These are phyloP conservation scores for Scytalidium sp. DNA, from an alignment of 2,329 filamentous ascomycete species.

Conservation along the genomic window DNA sequence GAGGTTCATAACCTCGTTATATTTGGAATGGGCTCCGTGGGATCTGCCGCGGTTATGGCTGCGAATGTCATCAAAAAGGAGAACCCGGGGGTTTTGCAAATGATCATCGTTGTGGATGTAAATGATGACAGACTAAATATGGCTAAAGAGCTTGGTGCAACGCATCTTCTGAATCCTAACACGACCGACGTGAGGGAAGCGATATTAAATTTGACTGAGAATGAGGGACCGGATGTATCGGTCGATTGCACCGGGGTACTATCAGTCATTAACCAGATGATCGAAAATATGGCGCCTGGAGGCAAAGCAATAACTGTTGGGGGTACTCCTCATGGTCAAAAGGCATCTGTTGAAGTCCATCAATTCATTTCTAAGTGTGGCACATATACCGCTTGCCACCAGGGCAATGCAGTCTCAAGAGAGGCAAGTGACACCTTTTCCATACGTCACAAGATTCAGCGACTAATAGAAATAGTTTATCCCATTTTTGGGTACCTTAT, in stretches of 20 bases:
- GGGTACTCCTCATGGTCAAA: neutral
- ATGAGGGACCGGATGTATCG: neutral
- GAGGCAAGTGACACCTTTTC: neutral
- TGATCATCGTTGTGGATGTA: slow-evolving; percentile 29
- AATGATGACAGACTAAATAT: neutral
- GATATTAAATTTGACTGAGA: neutral
- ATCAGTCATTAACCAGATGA: slow-evolving; percentile 1
- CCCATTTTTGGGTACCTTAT: neutral
- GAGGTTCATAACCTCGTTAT: slow-evolving; percentile 28
- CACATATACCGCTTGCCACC: slow-evolving; percentile 2
- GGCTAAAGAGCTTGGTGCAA: slow-evolving; percentile 2
- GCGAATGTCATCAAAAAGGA: slow-evolving; percentile 17
- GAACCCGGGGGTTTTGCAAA: neutral
- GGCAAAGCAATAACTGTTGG: slow-evolving; percentile 3
- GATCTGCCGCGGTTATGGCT: slow-evolving; percentile 33
- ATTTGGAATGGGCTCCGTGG: slow-evolving; percentile 34
- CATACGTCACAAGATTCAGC: neutral
- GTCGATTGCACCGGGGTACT: slow-evolving; percentile 2
- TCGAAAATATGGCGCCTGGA: neutral
- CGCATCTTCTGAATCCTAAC: slow-evolving; percentile 1
- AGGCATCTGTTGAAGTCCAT: slow-evolving; percentile 1
- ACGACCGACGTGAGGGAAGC: neutral
- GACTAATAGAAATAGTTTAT: slow-evolving; percentile 5
- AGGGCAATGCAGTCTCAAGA: slow-evolving; percentile 1
- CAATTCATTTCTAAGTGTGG: neutral